Conservation (phyloP, 2,329 filamentous ascomycete genomes). For the Neonectria punicea region DNA sequence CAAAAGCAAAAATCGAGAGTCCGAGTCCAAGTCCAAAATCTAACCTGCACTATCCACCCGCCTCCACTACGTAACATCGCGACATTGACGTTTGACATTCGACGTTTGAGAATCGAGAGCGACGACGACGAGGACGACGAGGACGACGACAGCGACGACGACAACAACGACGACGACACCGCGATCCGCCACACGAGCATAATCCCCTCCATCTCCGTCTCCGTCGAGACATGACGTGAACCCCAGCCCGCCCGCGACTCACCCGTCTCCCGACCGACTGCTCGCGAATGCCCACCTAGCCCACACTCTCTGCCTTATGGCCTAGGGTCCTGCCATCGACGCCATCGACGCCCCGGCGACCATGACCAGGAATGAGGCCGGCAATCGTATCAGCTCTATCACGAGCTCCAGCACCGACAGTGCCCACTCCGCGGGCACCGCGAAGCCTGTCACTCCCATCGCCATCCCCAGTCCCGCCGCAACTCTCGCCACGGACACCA, state of each 20-base stretch:
- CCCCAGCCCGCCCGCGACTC: conserved; percentile 33
- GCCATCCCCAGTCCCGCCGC: conserved; percentile 8
- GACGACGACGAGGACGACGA: not conserved
- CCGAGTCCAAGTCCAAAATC: not conserved
- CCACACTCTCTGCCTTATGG: conserved; percentile 42
- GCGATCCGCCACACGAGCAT: conserved; percentile 15
- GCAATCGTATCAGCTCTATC: conserved; percentile 65
- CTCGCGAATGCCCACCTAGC: conserved; percentile 35
- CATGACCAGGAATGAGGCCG: conserved; percentile 75
- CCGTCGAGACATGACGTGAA: conserved; percentile 48
- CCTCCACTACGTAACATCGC: not conserved
- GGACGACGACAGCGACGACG: not conserved
- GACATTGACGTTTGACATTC: not conserved
- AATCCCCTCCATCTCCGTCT: conserved; percentile 7
- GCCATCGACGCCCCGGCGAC: conserved; percentile 54
- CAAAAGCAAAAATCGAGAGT: not conserved
- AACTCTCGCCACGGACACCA: conserved; percentile 32
- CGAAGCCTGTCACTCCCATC: conserved; percentile 57
- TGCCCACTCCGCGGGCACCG: conserved; percentile 73
- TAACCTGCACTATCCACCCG: conserved; percentile 1
- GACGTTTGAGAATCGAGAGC: not conserved
- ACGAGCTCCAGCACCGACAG: conserved; percentile 67
- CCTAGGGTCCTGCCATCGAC: conserved; percentile 45
- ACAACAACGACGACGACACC: not conserved
- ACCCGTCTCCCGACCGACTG: conserved; percentile 26